Evolutionary conservation across 768 basidiomycete genomes (phyloP).

Genomic region (Mycena filopes): DNA sequence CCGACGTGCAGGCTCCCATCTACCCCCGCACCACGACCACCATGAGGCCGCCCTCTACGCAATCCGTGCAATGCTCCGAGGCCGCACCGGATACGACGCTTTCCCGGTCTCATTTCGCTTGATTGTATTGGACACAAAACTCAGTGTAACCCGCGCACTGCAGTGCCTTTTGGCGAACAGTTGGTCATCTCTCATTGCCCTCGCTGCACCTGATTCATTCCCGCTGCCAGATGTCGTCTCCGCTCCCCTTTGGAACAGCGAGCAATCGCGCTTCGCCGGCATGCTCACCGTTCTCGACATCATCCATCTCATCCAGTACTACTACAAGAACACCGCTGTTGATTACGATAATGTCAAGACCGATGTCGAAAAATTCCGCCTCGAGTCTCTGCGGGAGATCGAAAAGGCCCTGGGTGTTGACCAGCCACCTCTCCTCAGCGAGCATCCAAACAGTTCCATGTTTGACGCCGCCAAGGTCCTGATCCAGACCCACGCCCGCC

Average conservation of each 20-base stretch:
- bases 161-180: constrained; percentile 88
- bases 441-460: constrained; percentile 88
- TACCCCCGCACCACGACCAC: constrained; percentile 68
- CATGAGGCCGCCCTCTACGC: constrained; percentile 75
- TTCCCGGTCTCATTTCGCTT: constrained; percentile 97
- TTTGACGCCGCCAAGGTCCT: constrained; percentile 91
- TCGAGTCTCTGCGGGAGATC: constrained; percentile 91
- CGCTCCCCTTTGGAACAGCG: constrained; percentile 98
- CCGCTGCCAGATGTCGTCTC: constrained; percentile 86
- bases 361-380: constrained; percentile 92
- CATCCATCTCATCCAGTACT: constrained; percentile 99
- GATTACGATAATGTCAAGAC: constrained; percentile 81
- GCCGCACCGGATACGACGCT: constrained; percentile 92
- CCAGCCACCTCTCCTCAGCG: constrained; percentile 88
- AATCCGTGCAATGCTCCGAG: constrained; percentile 86
- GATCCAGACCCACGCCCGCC: constrained; percentile 94
- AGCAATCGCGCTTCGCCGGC: constrained; percentile 90
- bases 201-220: constrained; percentile 26
- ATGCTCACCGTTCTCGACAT: constrained; percentile 99
- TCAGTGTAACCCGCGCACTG: constrained; percentile 95
- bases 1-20: constrained; percentile 66
- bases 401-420: constrained; percentile 93
- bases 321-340: constrained; percentile 78
- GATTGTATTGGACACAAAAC: constrained; percentile 95
- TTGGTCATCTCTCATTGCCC: constrained; percentile 38